Conservation (phyloP, 208 protist genomes). For the Leishmania lainsoni region DNA sequence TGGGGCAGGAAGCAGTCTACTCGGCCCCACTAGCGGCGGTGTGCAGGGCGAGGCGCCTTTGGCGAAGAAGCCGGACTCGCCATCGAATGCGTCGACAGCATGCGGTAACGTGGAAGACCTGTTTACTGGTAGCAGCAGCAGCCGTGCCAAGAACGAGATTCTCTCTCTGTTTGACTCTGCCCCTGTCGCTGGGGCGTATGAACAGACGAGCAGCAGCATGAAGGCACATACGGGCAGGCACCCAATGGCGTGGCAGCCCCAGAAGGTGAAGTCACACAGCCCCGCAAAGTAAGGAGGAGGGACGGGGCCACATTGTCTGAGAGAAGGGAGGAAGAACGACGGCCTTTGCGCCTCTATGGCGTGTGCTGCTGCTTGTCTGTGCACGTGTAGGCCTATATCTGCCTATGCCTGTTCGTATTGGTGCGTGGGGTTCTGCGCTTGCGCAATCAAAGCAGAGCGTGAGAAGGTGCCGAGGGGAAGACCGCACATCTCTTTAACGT, state of each 20-base stretch:
- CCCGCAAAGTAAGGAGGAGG: conserved; percentile 12
- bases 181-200: conserved; percentile 11
- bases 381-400: neutral
- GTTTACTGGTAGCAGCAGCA: conserved; percentile 12
- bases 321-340: neutral
- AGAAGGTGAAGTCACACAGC: conserved; percentile 37
- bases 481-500: neutral
- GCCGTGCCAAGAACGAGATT: conserved; percentile 50
- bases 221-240: conserved; percentile 10
- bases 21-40: neutral
- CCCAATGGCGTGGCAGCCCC: conserved; percentile 54
- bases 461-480: neutral
- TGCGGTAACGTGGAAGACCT: conserved; percentile 33
- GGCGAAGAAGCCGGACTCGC: conserved; percentile 9
- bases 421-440: neutral
- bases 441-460: neutral
- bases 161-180: conserved; percentile 60
- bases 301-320: neutral
- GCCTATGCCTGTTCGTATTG: neutral
- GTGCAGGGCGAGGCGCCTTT: conserved; percentile 5
- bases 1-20: conserved; percentile 7
- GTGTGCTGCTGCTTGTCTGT: neutral
- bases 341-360: neutral
- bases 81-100: neutral
- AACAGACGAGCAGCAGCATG: neutral